Conservation (phyloP, 2,329 filamentous ascomycete genomes). For the Arthroderma sp. region DNA sequence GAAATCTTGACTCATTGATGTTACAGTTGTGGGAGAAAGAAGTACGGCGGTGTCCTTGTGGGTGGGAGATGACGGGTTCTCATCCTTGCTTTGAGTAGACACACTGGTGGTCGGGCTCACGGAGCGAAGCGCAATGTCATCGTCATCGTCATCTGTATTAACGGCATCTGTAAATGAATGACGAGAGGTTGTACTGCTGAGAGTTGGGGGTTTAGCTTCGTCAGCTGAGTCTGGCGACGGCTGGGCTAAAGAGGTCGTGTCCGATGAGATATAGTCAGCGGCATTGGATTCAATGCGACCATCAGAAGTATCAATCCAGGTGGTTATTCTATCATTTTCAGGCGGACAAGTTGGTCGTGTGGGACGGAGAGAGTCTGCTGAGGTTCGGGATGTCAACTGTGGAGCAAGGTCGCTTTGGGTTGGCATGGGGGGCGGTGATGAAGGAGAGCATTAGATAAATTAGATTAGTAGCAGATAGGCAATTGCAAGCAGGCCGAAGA, state of each 20-base stretch:
- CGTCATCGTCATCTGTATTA: slow-evolving; percentile 15
- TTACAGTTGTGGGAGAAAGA: slow-evolving; percentile 7
- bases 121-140: slow-evolving; percentile 21
- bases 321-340: slow-evolving; percentile 25
- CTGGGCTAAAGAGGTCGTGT: not conserved
- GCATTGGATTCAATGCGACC: slow-evolving; percentile 13
- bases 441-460: not conserved
- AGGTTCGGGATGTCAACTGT: slow-evolving; percentile 28
- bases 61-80: slow-evolving; percentile 4
- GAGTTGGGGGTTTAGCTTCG: slow-evolving; percentile 2
- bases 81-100: slow-evolving; percentile 26
- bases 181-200: slow-evolving; percentile 15
- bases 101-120: slow-evolving; percentile 21
- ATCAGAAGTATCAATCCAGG: slow-evolving; percentile 22
- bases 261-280: slow-evolving; percentile 9
- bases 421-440: slow-evolving; percentile 34
- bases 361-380: slow-evolving; percentile 29
- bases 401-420: slow-evolving; percentile 34
- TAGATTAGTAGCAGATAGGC: too few species aligned
- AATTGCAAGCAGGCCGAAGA: too few species aligned
- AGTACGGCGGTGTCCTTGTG: not conserved
- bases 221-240: not conserved
- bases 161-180: slow-evolving; percentile 15
- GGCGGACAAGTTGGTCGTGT: slow-evolving; percentile 39
- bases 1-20: slow-evolving; percentile 41